Percentiles rank a stretch among this genome's conserved stretches.
Conservation (phyloP, 2,329 filamentous ascomycete species). For the Nemania abortiva region DNA sequence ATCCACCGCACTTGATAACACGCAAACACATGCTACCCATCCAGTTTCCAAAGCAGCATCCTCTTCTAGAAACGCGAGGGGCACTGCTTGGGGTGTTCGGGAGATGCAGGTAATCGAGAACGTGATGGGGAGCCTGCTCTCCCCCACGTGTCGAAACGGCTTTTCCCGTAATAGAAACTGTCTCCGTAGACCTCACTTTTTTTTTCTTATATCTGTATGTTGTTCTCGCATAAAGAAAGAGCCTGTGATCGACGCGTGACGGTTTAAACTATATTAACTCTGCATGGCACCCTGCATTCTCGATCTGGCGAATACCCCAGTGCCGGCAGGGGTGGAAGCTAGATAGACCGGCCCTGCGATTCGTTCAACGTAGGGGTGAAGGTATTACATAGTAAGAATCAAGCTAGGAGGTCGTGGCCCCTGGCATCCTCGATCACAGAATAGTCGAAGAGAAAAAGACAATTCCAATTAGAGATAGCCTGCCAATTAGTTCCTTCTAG, state of each 20-base stretch:
- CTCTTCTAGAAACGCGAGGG: conserved; percentile 23
- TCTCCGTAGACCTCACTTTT: conserved; percentile 9
- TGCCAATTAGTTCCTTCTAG: conserved; percentile 18
- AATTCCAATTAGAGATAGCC: conserved; percentile 37
- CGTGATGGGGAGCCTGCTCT: conserved; percentile 16
- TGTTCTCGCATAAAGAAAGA: conserved; percentile 15
- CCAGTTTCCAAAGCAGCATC: conserved; percentile 20
- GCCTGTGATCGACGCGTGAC: conserved; percentile 22
- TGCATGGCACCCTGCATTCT: conserved; percentile 17
- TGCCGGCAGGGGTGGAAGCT: conserved; percentile 1
- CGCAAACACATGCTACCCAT: conserved; percentile 12
- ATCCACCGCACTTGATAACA: conserved; percentile 27
- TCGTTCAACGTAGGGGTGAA: conserved; percentile 10
- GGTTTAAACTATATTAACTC: conserved; percentile 13
- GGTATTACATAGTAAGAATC: conserved; percentile 18
- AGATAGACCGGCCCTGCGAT: conserved; percentile 8
- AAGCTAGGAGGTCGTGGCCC: conserved; percentile 20
- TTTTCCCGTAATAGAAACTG: conserved; percentile 19
- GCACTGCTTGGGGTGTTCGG: conserved; percentile 1
- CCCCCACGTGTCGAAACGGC: conserved; percentile 21
- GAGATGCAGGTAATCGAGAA: conserved; percentile 25
- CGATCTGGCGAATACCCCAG: conserved; percentile 22
- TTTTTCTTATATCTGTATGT: background rate
- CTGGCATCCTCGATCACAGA: background rate
- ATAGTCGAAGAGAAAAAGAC: conserved; percentile 19